A percentile compares a stretch with the other conserved stretches of the same genome.
Conservation (phyloP, 331 rosid genomes). For the Pyrus hybrid region DNA sequence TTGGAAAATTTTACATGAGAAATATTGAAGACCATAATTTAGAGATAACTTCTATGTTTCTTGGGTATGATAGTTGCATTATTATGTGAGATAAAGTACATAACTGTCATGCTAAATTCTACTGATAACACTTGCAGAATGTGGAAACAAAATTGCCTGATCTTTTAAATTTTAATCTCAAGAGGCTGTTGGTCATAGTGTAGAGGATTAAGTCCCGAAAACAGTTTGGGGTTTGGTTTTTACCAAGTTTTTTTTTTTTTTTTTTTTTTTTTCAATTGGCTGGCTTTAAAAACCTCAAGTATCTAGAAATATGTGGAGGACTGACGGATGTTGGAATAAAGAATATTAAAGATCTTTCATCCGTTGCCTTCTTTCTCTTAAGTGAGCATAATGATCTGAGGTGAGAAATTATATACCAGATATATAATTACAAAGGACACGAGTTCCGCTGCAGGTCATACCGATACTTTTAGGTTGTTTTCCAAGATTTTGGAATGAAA, state of each 20-base stretch:
- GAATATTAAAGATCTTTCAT: too few relatives aligned
- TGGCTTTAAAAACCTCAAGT: slow-evolving; percentile 80
- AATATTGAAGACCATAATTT: background rate
- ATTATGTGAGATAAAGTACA: background rate
- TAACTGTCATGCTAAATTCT: background rate
- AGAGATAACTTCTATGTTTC: background rate
- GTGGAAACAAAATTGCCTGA: background rate
- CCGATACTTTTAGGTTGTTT: too few relatives aligned
- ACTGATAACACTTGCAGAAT: background rate
- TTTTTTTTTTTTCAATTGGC: slow-evolving; percentile 9
- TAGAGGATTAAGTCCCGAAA: background rate
- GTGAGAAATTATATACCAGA: too few relatives aligned
- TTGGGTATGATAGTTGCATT: background rate
- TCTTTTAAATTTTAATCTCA: background rate
- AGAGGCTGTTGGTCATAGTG: background rate
- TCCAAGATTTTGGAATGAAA: too few relatives aligned
- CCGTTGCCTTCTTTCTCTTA: too few relatives aligned
- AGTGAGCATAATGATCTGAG: too few relatives aligned
- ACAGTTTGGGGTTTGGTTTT: background rate
- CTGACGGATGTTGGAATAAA: slow-evolving; percentile 51
- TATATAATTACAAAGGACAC: too few relatives aligned
- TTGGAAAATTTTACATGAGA: too few relatives aligned
- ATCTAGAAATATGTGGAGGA: slow-evolving; percentile 87
- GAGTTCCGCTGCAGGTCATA: too few relatives aligned
- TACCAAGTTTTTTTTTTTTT: background rate